Evolutionary conservation across 306 rosid genomes (phyloP).

Genomic region (Cyclanthera cordifolia): DNA sequence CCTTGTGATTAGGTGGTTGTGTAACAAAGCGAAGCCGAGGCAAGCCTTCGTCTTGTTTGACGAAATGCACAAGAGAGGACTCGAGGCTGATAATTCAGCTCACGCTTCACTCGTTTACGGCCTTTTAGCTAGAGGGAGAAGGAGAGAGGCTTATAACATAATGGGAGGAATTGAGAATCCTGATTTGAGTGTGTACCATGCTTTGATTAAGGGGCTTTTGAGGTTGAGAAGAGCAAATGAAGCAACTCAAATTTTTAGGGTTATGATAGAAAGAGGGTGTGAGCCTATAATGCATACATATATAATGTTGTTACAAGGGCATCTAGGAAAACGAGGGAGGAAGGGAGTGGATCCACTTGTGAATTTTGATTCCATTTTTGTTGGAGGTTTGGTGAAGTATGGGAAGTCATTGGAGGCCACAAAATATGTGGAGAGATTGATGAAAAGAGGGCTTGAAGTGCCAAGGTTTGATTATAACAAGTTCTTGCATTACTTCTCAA

Average conservation of each 20-base stretch:
- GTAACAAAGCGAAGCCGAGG: slow-evolving; percentile 39
- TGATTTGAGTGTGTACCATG: slow-evolving; percentile 49
- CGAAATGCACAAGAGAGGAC: slow-evolving; percentile 56
- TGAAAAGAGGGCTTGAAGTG: slow-evolving; percentile 60
- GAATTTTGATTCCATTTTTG: slow-evolving; percentile 71
- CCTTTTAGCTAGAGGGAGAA: slow-evolving; percentile 40
- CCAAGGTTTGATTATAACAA: slow-evolving; percentile 77
- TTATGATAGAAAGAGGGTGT: slow-evolving; percentile 45
- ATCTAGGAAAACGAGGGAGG: slow-evolving; percentile 40
- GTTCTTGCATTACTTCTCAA: slow-evolving; percentile 64
- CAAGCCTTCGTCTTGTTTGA: slow-evolving; percentile 40
- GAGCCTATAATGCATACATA: slow-evolving; percentile 68
- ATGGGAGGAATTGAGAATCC: slow-evolving; percentile 22
- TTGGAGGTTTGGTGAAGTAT: slow-evolving; percentile 47
- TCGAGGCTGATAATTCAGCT: slow-evolving; percentile 34
- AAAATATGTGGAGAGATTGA: slow-evolving; percentile 71
- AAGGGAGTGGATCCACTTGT: slow-evolving; percentile 61
- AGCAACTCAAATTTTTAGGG: slow-evolving; percentile 72
- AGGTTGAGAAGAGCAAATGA: slow-evolving; percentile 49
- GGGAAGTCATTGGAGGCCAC: slow-evolving; percentile 45
- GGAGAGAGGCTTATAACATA: slow-evolving; percentile 38
- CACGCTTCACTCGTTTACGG: slow-evolving; percentile 45
- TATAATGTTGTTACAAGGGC: slow-evolving; percentile 78
- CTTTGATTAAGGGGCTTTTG: slow-evolving; percentile 63
- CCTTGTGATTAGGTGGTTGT: slow-evolving; percentile 57